Base-by-base conservation (phyloP, 306 rosid genomes). In the Pterocarpus santalinus region DNA sequence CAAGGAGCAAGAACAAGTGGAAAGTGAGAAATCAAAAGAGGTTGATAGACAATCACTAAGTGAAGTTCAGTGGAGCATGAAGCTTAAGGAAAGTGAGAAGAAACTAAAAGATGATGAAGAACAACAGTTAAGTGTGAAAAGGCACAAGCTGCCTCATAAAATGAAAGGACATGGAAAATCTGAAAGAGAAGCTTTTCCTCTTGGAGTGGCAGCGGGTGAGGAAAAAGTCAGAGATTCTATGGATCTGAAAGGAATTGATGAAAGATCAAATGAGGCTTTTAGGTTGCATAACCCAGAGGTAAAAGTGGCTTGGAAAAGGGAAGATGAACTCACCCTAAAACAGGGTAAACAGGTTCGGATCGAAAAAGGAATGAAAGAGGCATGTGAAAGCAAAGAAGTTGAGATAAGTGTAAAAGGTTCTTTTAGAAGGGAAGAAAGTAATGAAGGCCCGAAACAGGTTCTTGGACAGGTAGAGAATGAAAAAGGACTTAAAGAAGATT, bases 391-490 rank as follows among this genome's bases (percentile, higher is more conserved):
- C 36, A 86, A 84, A 53, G 85, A 63, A 78, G 66, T 53, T 75
- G 90, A 80, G 82, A 81, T 75, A 73, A 81, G 30, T 61, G 78
- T 52, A 17, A 61, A 81, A 14, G 85, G 39, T 80, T 84, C 62
- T 60, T 73, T 44, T 73, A 76, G 28, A 41, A 62, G 39, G 47
- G 80, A 81, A 78, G 90, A 67, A 72, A 81, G 73, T 53, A 74
- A 80, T 72, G 85, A 82, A 55, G 65, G 63, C 71, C 75, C 55
- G 74, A 62, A 51, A 70, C 67, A 81, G 77, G 79, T 75, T 64
- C 77, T 83, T 72, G 90, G 80, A 80, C 81, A 44, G 85, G 86
- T 72, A 75, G 88, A 82, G 69, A 86, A 65, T 73, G 89, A 71
- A 80, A 88, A 66, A 62, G 66, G 85, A 74, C 78, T 44, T 30